Percentiles rank a stretch among this genome's conserved stretches.
These are phyloP conservation scores for Puccinia triticina DNA, from an alignment of 1,284 basidiomycete species.

Conservation along the genomic window DNA sequence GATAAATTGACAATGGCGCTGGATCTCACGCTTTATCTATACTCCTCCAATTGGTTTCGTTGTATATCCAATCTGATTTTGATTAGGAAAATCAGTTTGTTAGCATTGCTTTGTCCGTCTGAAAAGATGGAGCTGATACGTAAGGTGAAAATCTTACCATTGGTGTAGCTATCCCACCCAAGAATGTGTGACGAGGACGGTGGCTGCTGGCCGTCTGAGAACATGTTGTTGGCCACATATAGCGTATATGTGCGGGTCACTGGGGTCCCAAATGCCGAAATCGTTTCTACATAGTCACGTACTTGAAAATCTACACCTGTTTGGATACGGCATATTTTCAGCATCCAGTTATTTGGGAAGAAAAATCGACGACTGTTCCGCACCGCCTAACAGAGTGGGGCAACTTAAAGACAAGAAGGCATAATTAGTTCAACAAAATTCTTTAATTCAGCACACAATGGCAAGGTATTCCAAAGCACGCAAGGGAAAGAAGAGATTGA, in stretches of 20 bases:
- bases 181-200: conserved; percentile 22
- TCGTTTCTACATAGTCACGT: conserved; percentile 24
- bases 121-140: not conserved
- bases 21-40: conserved; percentile 42
- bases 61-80: conserved; percentile 50
- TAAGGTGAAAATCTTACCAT: conserved; percentile 1
- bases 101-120: not conserved
- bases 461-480: not conserved
- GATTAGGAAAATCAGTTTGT: not conserved
- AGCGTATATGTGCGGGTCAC: conserved; percentile 44
- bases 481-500: not conserved
- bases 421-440: too few species aligned
- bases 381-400: conserved; percentile 39
- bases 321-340: not conserved
- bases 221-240: conserved; percentile 34
- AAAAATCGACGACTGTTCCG: not conserved
- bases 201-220: conserved; percentile 21
- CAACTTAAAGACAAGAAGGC: not conserved
- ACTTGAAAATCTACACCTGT: conserved; percentile 30
- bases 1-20: not conserved
- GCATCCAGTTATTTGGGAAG: too few species aligned
- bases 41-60: conserved; percentile 47
- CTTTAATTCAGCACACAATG: not conserved
- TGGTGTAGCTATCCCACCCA: conserved; percentile 33
- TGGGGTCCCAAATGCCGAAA: conserved; percentile 38